phyloP scores from a whole-genome alignment of 73 alveolate species.

The Symbiodinium pilosum region DNA sequence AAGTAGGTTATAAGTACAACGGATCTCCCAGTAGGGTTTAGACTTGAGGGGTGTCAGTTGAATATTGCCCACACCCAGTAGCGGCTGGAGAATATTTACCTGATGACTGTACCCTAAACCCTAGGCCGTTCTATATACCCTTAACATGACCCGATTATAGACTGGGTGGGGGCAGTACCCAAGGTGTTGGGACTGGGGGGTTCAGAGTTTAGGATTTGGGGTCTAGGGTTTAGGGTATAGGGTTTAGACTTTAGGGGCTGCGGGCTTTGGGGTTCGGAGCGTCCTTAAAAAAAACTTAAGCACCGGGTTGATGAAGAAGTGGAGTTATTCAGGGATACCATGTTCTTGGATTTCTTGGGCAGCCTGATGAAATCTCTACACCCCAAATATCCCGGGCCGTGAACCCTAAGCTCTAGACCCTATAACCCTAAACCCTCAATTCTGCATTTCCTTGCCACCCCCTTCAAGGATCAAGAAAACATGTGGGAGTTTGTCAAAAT shows the following conservation, averaged over 20 bases:
- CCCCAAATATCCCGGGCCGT: neutral
- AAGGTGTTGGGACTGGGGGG: neutral
- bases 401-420: neutral
- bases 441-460: too few species aligned
- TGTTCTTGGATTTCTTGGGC: neutral
- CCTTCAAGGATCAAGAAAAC: too few species aligned
- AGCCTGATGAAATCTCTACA: neutral
- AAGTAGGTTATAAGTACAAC: too few species aligned
- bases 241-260: neutral
- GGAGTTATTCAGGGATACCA: neutral
- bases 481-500: too few species aligned
- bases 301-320: neutral
- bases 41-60: too few species aligned
- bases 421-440: neutral
- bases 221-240: neutral
- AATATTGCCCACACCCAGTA: too few species aligned
- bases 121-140: too few species aligned
- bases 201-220: too few species aligned
- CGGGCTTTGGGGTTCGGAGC: neutral
- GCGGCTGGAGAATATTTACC: too few species aligned
- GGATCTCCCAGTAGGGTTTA: too few species aligned
- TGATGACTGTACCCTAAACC: too few species aligned
- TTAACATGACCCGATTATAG: too few species aligned
- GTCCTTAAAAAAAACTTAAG: neutral
- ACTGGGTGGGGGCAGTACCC: neutral